phyloP scores from a whole-genome alignment of 2,329 filamentous ascomycete species.

The Colletotrichum gloeosporioides region DNA sequence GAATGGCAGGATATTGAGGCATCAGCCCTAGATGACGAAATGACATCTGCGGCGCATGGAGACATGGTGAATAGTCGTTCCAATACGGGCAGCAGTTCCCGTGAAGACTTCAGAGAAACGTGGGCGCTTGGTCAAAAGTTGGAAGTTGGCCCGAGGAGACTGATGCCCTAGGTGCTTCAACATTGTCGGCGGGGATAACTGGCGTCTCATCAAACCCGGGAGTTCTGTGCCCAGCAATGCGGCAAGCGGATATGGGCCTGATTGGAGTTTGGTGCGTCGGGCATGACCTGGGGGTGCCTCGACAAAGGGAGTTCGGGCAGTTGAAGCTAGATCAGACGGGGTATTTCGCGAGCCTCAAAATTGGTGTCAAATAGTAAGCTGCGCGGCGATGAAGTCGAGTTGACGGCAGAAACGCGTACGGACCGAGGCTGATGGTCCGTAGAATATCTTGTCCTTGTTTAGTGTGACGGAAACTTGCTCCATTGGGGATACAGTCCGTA shows the following conservation, averaged over 20 bases:
- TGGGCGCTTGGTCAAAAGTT: not conserved
- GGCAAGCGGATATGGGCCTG: not conserved
- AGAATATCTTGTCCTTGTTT: not conserved
- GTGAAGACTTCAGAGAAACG: not conserved
- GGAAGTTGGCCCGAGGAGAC: not conserved
- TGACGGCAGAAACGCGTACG: not conserved
- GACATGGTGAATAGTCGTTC: not conserved
- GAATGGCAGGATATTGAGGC: not conserved
- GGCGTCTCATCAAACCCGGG: not conserved
- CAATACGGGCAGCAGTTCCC: not conserved
- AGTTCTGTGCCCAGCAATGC: not conserved
- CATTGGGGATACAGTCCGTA: not conserved
- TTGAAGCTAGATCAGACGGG: not conserved
- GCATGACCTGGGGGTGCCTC: not conserved
- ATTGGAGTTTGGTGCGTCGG: not conserved
- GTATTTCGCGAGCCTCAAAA: not conserved
- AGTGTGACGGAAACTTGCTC: not conserved
- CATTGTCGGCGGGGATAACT: not conserved
- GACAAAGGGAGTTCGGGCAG: not conserved
- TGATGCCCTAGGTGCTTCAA: not conserved
- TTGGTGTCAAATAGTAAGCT: not conserved
- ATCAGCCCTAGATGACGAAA: not conserved
- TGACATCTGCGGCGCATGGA: not conserved
- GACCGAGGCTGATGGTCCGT: not conserved
- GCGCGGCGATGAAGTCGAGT: not conserved